Base-by-base conservation (phyloP, 495 filamentous ascomycete species). In the Penicillium egyptiacum region DNA sequence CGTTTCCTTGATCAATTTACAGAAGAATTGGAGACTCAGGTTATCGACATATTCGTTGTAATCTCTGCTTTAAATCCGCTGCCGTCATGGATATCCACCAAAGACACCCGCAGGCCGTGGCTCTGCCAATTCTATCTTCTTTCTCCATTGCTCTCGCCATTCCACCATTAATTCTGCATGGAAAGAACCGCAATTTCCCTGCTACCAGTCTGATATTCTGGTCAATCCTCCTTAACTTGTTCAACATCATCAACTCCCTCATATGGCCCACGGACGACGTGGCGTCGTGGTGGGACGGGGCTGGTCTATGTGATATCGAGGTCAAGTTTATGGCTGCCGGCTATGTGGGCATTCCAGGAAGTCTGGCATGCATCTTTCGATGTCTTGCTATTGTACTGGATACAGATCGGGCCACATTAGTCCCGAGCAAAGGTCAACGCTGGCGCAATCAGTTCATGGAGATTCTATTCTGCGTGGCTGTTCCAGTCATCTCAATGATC, bases 251-350 rank as follows among this genome's bases (percentile, higher is more conserved):
- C 77, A 96, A 96, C 68, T 79, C 89, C 10, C 64, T 94, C 39
- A 81, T 96, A 53, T 98, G 94, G 94, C 83, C 82, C 23, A 83
- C 79, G 16, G 86, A 94, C 67, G 77, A 93, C 60, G 74, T 85
- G 39, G 62, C 66, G 0, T 68, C 62, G 5, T 92, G 88, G 86
- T 98, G 81, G 79, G 75, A 81, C 53, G 94, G 94, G 20, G 64
- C 74, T 4, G 87, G 85, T 1, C 83, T 92, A 57, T 98, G 94
- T 66, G 94, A 98, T 70, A 67, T 97, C 25, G 81, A 96, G 68
- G 79, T 83, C 49, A 91, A 91, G 64, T 47, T 92, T 37, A 72
- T 86, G 55, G 79, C 86, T 48, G 86, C 83, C 6, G 71, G 79
- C 42, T 82, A 81, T 52, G 78, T 89, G n/a, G 88, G 81, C 23